Evolutionary conservation across 306 rosid species (phyloP).

Genomic region (Prosopis cineraria): DNA sequence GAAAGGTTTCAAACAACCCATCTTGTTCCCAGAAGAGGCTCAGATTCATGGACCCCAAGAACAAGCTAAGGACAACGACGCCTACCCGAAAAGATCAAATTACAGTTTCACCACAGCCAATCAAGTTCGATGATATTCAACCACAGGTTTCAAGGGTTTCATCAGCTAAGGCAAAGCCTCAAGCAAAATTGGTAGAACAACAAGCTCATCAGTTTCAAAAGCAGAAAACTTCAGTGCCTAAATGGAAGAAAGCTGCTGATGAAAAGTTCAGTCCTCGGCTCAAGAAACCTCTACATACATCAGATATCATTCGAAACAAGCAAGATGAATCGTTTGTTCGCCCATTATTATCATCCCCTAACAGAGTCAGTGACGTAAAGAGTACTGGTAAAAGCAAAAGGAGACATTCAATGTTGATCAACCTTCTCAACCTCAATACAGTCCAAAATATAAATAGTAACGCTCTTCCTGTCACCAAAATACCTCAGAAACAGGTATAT

Average conservation of each 20-base stretch:
- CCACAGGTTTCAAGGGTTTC: constrained; percentile 35
- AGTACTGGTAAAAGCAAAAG: constrained; percentile 50
- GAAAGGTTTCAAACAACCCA: background rate
- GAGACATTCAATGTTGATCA: constrained; percentile 52
- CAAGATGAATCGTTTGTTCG: constrained; percentile 70
- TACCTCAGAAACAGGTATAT: constrained; percentile 50
- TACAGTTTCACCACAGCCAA: background rate
- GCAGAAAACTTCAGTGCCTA: constrained; percentile 21
- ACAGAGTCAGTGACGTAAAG: constrained; percentile 44
- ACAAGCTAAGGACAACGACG: constrained; percentile 37
- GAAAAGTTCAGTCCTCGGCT: constrained; percentile 54
- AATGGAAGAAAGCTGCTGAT: constrained; percentile 27
- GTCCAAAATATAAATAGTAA: constrained; percentile 40
- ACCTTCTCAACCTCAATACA: constrained; percentile 49
- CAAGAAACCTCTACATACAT: constrained; percentile 53
- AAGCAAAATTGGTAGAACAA: background rate
- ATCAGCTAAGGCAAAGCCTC: constrained; percentile 38
- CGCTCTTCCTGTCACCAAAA: constrained; percentile 44
- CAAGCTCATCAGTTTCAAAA: background rate
- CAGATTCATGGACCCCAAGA: constrained; percentile 52
- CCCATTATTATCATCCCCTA: constrained; percentile 46
- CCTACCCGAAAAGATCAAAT: constrained; percentile 38
- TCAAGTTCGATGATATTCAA: background rate
- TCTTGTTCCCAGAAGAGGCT: constrained; percentile 52
- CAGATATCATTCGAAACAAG: constrained; percentile 49